Evolutionary conservation across 495 filamentous ascomycete genomes (phyloP).

Genomic region (Trichoderma reesei): DNA sequence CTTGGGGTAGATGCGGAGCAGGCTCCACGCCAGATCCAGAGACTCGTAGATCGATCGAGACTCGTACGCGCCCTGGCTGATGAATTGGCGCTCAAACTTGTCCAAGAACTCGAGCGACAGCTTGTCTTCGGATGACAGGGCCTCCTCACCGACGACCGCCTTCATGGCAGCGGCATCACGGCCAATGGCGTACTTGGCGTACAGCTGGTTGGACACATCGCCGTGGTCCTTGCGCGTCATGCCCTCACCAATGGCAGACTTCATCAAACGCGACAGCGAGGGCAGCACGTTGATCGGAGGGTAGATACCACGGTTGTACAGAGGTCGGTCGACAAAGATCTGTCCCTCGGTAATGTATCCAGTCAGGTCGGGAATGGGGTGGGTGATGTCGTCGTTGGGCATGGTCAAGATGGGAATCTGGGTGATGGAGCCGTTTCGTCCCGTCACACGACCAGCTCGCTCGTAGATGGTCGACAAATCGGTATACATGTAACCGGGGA

Average conservation of each 20-base stretch:
- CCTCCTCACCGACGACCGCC: constrained; percentile 97
- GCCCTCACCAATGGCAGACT: constrained; percentile 95
- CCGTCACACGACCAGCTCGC: constrained; percentile 94
- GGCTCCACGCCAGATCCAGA: constrained; percentile 88
- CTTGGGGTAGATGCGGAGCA: constrained; percentile 93
- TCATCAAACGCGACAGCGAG: constrained; percentile 98
- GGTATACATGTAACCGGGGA: constrained; percentile 99
- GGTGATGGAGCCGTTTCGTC: constrained; percentile 95
- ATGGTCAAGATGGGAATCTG: constrained; percentile 98
- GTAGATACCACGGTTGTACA: constrained; percentile 93
- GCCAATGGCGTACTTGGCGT: constrained; percentile 99
- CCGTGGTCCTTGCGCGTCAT: constrained; percentile 93
- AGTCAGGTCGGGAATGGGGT: constrained; percentile 97
- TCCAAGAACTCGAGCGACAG: constrained; percentile 96
- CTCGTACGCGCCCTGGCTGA: constrained; percentile 87
- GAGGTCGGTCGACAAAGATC: constrained; percentile 92
- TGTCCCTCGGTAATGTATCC: constrained; percentile 99
- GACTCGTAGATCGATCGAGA: constrained; percentile 80
- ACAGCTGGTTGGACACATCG: constrained; percentile 98
- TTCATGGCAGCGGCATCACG: constrained; percentile 98
- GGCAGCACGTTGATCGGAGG: constrained; percentile 98
- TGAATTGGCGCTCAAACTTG: constrained; percentile 92
- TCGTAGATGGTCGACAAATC: constrained; percentile 99
- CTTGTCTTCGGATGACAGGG: constrained; percentile 90
- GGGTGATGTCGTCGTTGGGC: constrained; percentile 99